Conservation (phyloP, 495 filamentous ascomycete genomes). For the Penicillium macrosclerotiorum region DNA sequence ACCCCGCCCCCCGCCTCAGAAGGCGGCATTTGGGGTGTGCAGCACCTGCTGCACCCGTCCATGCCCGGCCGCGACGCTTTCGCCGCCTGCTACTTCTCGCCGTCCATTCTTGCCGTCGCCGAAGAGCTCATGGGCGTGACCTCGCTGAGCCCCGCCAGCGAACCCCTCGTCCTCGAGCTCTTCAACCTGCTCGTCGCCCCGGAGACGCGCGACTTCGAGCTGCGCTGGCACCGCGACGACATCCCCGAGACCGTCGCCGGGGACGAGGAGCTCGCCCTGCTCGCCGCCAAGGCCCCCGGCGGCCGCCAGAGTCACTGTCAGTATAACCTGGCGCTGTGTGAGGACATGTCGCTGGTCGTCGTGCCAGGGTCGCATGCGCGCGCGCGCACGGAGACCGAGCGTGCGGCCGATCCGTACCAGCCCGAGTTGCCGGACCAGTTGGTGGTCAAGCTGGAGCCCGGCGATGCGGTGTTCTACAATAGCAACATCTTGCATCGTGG, state of each 20-base stretch:
- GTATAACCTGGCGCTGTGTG: constrained; percentile 73
- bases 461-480: constrained; percentile 81
- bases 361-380: constrained; percentile 69
- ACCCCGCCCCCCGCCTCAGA: constrained; percentile 44
- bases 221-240: constrained; percentile 80
- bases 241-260: constrained; percentile 55
- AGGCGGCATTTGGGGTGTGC: constrained; percentile 80
- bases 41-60: constrained; percentile 74
- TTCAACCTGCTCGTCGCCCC: constrained; percentile 77
- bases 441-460: constrained; percentile 61
- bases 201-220: constrained; percentile 56
- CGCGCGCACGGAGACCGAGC: constrained; percentile 62
- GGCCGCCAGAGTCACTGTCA: constrained; percentile 64
- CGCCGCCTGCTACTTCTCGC: constrained; percentile 63
- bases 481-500: constrained; percentile 85
- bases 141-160: constrained; percentile 7
- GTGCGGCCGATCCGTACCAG: constrained; percentile 59
- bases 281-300: constrained; percentile 40
- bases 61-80: constrained; percentile 57
- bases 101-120: constrained; percentile 52
- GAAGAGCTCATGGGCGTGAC: constrained; percentile 53
- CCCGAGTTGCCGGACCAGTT: constrained; percentile 56
- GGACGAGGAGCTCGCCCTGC: constrained; percentile 52
- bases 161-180: constrained; percentile 70
- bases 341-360: constrained; percentile 64